Evolutionary conservation across 179 eudicot species (phyloP).

Genomic region (Monotropa hypopitys): DNA sequence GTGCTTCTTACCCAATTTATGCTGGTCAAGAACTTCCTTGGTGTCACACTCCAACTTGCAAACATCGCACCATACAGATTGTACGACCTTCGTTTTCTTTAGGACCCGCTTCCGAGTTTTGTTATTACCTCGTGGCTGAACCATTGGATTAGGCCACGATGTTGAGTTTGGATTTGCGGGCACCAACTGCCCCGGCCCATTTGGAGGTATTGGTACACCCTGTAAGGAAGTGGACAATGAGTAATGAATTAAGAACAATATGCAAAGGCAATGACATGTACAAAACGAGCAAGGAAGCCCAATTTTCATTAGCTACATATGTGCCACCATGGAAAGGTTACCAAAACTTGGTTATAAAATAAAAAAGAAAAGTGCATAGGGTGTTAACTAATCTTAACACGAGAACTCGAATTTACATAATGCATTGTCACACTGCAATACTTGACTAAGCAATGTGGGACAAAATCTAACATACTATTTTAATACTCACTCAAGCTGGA

Average conservation of each 20-base stretch:
- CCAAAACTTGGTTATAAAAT: no score
- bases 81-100: slow-evolving; percentile 22
- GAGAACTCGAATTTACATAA: no score
- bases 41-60: slow-evolving; percentile 53
- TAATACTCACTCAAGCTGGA: no score
- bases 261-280: background rate
- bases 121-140: background rate
- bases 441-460: no score
- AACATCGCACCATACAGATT: slow-evolving; percentile 56
- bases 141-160: background rate
- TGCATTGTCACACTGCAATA: no score
- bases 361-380: no score
- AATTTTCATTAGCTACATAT: background rate
- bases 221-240: background rate
- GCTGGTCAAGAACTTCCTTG: slow-evolving; percentile 42
- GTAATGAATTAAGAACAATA: background rate
- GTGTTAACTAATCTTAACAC: no score
- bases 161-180: background rate
- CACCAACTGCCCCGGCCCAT: background rate
- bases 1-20: slow-evolving; percentile 52
- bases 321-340: background rate
- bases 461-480: no score
- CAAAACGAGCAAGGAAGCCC: background rate
- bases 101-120: slow-evolving; percentile 12
- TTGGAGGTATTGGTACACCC: slow-evolving; percentile 13